Base-by-base conservation (phyloP, 2,329 filamentous ascomycete species). In the Ophiostoma tasmaniense region DNA sequence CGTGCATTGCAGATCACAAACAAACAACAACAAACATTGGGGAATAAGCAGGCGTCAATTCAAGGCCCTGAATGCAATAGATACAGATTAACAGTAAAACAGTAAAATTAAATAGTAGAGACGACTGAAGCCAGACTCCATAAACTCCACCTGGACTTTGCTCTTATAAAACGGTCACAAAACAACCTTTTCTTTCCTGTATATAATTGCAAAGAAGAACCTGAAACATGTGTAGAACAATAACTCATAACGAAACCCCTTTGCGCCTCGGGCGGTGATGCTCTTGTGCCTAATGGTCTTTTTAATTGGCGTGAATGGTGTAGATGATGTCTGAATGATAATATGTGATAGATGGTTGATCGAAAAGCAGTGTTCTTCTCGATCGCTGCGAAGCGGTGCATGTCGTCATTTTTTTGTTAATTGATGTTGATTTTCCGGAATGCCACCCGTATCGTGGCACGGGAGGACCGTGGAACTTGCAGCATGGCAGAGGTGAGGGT, bases 71-170 rank as follows among this genome's bases (percentile, higher is more conserved):
- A 37, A 66, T 42, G 11, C 20, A 61, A 68, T 22, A 66, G 45
- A 39, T 33, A 62, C 22, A 50, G 13, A 59, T 33, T 39, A 39
- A 52, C 45, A 28, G 5, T 52, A 37, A 22, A 50, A 22, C 45
- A 39, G 35, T 45, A 37, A 62, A 17, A 69, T 42, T 35, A 59
- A 59, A 50, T 65, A 39, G n/a, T 28, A 70, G 64, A 68, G 66
- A 66, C 42, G 66, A 67, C 39, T 50, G 11, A 64, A 42, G 55
- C 67, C 66, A 68, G 55, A 70, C 69, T 70, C 69, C 69, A 67
- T 68, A 50, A 70, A 70, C 69, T 68, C 69, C 69, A 68, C 55
- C 64, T 64, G 33, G 45, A 22, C 25, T 66, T 64, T 68, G 64
- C 69, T 66, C 50, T 66, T 50, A 67, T 67, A 64, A 67, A 65